Evolutionary conservation across 441 rosid genomes (phyloP), one percentile per base, ranked within the genome.

Genomic region (Syzygium syzygioides): DNA sequence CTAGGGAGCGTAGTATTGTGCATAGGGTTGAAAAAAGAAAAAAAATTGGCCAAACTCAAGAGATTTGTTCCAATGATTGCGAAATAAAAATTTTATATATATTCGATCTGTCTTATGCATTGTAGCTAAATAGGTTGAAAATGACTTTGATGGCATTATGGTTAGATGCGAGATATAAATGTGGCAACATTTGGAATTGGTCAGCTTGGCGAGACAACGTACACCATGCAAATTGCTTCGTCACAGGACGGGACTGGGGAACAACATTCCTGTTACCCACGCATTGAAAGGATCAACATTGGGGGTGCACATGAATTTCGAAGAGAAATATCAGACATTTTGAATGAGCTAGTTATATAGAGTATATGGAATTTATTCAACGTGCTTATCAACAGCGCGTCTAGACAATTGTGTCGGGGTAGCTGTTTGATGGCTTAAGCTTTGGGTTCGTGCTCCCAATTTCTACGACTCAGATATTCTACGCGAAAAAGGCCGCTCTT

Each of bases 401-500:
- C 41, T 64, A 1, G 3, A 64, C 32, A 1, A 17, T 64, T 17
- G 0, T 8, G 32, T 64, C 10, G 34, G 0, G 2, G 17, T 68
- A 19, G 14, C 4, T 34, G 20, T 68, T 68, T 0, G 8, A 68
- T 34, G 7, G 41, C 14, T 68, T 32, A 34, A 34, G 41, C 20
- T 68, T 34, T 68, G 7, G 14, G 6, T 19, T 66, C 4, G 1
- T 37, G 50, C 50, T 71, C 41, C n/a, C 50, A 37, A 23, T 71
- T 37, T 37, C 52, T 71, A 37, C 52, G 12, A 20, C 28, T 37
- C 2, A 30, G 23, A 64, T 30, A 30, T 64, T 30, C 0, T 19
- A 64, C 0, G 3, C 3, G 1, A 41, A 41, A 41, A 41, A 41
- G n/a, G 2, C 3, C 9, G 1, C 14, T 41, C n/a, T 0, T n/a